Evolutionary conservation across 177 flowering plant genomes (phyloP).

Genomic region (Vitis hybrid): DNA sequence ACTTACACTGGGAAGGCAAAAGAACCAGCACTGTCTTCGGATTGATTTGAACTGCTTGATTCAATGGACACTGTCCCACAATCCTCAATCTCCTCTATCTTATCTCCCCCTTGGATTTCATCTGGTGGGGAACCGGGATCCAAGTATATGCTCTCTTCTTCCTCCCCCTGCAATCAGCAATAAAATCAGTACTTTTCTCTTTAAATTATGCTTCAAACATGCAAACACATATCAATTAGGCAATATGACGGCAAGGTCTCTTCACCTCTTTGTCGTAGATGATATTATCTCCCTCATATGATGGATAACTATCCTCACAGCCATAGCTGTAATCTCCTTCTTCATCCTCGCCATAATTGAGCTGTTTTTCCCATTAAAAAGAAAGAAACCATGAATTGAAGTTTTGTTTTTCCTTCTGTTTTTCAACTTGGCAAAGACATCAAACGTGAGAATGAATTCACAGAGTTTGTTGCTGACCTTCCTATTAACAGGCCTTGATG

Average conservation of each 20-base stretch:
- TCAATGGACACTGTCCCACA: slow-evolving; percentile 12
- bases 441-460: background rate
- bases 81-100: slow-evolving; percentile 12
- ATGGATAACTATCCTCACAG: slow-evolving; percentile 9
- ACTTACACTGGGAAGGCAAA: slow-evolving; percentile 65
- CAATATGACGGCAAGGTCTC: no score
- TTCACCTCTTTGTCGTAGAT: slow-evolving; percentile 7
- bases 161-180: slow-evolving; percentile 8
- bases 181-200: background rate
- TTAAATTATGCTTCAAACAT: no score
- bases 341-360: slow-evolving; percentile 16
- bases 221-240: no score
- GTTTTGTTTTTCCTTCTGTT: no score
- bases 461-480: slow-evolving; percentile 20
- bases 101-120: background rate
- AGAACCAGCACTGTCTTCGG: slow-evolving; percentile 42
- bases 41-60: slow-evolving; percentile 41
- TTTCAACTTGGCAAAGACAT: background rate
- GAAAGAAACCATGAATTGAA: background rate
- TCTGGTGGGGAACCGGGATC: slow-evolving; percentile 12
- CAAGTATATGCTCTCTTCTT: slow-evolving; percentile 15
- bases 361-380: slow-evolving; percentile 19
- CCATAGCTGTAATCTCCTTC: slow-evolving; percentile 2
- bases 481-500: slow-evolving; percentile 11
- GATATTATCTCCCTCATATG: slow-evolving; percentile 3